Evolutionary conservation across 352 stramenopile species (phyloP), one percentile per base, ranked within the genome.

Genomic region (Pythium periplocum): DNA sequence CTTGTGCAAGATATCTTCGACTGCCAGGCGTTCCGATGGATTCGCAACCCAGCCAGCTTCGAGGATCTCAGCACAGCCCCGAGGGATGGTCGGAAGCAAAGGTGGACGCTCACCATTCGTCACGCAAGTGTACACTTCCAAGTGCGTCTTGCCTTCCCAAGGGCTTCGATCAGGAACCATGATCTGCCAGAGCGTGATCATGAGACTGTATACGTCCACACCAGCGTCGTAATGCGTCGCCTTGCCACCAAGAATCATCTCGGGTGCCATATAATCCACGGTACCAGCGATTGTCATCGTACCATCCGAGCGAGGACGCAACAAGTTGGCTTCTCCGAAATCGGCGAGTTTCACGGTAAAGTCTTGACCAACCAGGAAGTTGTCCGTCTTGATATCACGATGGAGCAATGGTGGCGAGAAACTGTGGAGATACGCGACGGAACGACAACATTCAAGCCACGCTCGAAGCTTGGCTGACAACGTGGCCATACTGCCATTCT

Each of bases 171-270:
- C 73, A 1, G 83, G 83, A 35, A 92, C 80, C 69, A 93, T 80
- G 58, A 93, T 93, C 61, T 93, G 80, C 83, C 83, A 93, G 7
- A 93, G 58, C 47, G 83, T 93, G 54, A 93, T 90, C 78, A 91
- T 90, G 6, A 93, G 57, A 53, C 81, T 92, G 66, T 93, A 93
- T 30, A 90, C 82, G 48, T 93, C 83, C 1, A 90, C 81, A 4
- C 75, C 81, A 0, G 83, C 88, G 55, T 71, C 83, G 33, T 93
- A 93, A 2, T 77, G 64, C 2, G 83, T 81, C 4, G 81, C 89
- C 55, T 92, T 92, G 51, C 83, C 81, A 2, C 83, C 83, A 4
- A 87, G 75, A 39, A 90, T 90, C 80, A 90, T 92, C 59, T 92
- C 82, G 0, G 82, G 82, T 0, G 82, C 83, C 83, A 94, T 94